Evolutionary conservation across 2,329 filamentous ascomycete genomes (phyloP).

Genomic region (Hypoxylon sp.): DNA sequence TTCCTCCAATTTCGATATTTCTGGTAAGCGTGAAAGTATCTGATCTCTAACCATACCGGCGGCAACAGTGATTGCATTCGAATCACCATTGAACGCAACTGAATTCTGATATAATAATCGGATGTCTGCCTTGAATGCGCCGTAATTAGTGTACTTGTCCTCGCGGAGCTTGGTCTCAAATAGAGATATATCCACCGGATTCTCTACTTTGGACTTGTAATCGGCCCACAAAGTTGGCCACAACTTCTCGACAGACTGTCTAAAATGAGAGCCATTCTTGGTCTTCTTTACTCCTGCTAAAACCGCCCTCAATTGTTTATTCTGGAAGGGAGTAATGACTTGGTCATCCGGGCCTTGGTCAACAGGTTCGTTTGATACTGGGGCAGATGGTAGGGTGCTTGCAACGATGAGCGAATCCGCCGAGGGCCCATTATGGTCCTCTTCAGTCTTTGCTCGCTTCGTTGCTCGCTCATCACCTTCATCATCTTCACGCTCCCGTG

Average conservation of each 20-base stretch:
- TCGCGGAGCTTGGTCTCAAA: constrained; percentile 86
- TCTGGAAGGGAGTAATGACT: constrained; percentile 61
- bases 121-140: constrained; percentile 81
- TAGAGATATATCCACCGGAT: constrained; percentile 86
- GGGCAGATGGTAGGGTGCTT: constrained; percentile 37
- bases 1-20: constrained; percentile 65
- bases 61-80: constrained; percentile 78
- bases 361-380: constrained; percentile 51
- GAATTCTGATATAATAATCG: constrained; percentile 85
- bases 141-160: constrained; percentile 77
- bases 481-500: constrained; percentile 85
- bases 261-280: constrained; percentile 82
- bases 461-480: constrained; percentile 75
- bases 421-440: constrained; percentile 56
- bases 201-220: constrained; percentile 76
- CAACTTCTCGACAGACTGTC: constrained; percentile 81
- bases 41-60: constrained; percentile 70
- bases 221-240: constrained; percentile 83
- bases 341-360: constrained; percentile 59
- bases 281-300: constrained; percentile 88
- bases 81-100: constrained; percentile 83
- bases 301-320: constrained; percentile 65
- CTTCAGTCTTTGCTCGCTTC: constrained; percentile 86
- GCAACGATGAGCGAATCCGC: constrained; percentile 51
- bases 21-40: constrained; percentile 63